Base-by-base conservation (phyloP, 768 basidiomycete genomes). In the Lactarius hatsudake region DNA sequence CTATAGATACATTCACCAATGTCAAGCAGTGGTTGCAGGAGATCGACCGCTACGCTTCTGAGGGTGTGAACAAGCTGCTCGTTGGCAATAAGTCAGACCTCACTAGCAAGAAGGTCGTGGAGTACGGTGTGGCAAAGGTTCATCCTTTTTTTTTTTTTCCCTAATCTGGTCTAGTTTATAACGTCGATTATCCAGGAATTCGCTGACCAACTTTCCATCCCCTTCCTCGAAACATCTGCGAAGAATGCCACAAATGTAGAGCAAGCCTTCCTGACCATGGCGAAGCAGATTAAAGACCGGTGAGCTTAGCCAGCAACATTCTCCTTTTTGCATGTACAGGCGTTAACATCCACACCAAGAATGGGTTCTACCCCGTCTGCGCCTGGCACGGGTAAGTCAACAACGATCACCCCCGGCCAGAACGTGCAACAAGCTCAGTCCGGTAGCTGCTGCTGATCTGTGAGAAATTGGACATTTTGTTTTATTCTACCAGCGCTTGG, bases 51-150 rank as follows among this genome's bases (percentile, higher is more conserved):
- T 96, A 98, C 79, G 97, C 97, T 60, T 96, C 96, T 1, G 94
- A 98, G 74, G 95, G 96, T 57, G 97, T 99, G 67, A 98, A 98
- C 86, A 98, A 98, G 83, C 82, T 99, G 61, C 86, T 99, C 55
- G 92, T 99, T 62, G 97, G 97, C 62, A 99, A 99, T 84, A 99
- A 99, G 82, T 96, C 95, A 66, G 97, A 99, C 79, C 86, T 96
- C 80, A 93, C 93, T 56, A 91, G 90, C 82, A 98, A 96, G 87
- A 95, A 96, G 80, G 92, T 93, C 69, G 93, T 95, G 59, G 92
- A 94, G 77, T 93, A 94, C 76, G 87, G 86, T 63, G 89, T 88
- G 54, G 93, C 93, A 45, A 93, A 94, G 87, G 92, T 90, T 62
- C 63, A 75, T 72, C 43, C 32, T 36, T 42, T 1, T 34, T 17